Percentiles rank a stretch among this genome's conserved stretches.
phyloP scores from a whole-genome alignment of 2,329 filamentous ascomycete genomes.

The Knufia fluminis region DNA sequence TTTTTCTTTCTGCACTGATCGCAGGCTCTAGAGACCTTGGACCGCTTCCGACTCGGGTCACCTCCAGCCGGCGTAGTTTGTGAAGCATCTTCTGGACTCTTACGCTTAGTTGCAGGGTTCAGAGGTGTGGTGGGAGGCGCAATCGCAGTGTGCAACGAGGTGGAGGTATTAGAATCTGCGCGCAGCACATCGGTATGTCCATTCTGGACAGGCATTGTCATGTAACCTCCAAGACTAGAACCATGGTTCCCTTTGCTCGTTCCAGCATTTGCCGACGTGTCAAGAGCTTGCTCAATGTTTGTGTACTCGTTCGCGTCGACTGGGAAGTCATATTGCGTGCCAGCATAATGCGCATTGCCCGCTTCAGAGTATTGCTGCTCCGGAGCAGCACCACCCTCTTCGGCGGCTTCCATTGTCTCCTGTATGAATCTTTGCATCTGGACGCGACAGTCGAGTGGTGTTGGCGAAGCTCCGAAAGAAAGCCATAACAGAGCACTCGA shows the following conservation, averaged over 20 bases:
- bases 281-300: constrained; percentile 1
- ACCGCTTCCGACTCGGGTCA: constrained; percentile 58
- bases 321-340: constrained; percentile 1
- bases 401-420: constrained; percentile 6
- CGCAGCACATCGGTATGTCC: background rate
- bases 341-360: background rate
- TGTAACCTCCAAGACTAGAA: background rate
- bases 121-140: constrained; percentile 14
- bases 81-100: constrained; percentile 14
- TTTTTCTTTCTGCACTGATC: constrained; percentile 86
- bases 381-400: background rate
- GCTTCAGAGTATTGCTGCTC: background rate
- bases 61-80: constrained; percentile 13
- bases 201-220: background rate
- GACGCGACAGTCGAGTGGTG: background rate
- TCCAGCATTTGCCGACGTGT: background rate
- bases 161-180: background rate
- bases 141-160: constrained; percentile 14
- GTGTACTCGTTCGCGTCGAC: background rate
- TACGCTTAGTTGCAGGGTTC: constrained; percentile 6
- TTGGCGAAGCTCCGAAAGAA: constrained; percentile 1
- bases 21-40: constrained; percentile 79
- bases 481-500: constrained; percentile 1
- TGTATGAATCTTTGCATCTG: constrained; percentile 3
- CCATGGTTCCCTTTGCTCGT: background rate